Percentiles rank a stretch among this genome's conserved stretches.
Evolutionary conservation across 2,329 filamentous ascomycete species (phyloP).

Genomic region (Cladobotryum protrusum): DNA sequence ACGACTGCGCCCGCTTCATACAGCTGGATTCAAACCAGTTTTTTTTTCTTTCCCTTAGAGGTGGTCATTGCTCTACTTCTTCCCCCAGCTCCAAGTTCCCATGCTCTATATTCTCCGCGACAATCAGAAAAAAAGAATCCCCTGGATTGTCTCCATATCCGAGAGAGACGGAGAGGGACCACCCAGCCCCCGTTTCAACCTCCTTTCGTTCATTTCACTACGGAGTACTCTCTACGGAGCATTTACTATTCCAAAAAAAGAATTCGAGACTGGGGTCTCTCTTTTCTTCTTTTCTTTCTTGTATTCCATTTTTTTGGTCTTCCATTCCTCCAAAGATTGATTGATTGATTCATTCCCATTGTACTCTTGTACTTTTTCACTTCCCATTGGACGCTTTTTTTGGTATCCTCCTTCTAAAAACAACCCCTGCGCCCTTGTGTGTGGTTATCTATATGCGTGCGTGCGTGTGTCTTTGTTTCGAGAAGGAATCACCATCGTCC

Average conservation of each 20-base stretch:
- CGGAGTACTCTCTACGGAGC: no score
- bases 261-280: background rate
- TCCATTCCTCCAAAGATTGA: background rate
- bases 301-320: background rate
- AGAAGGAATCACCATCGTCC: no score
- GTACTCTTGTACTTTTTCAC: background rate
- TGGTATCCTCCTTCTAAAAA: no score
- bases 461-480: no score
- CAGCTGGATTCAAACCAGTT: no score
- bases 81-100: no score
- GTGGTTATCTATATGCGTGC: no score
- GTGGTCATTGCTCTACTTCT: background rate
- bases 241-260: no score
- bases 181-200: background rate
- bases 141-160: background rate
- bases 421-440: background rate
- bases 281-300: slow-evolving; percentile 3
- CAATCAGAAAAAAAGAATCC: no score
- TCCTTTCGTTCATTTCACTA: background rate
- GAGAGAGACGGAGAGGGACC: background rate
- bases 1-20: no score
- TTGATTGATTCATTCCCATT: background rate
- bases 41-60: background rate
- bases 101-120: no score
- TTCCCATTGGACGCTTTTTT: no score